phyloP scores from a whole-genome alignment of 2,329 filamentous ascomycete genomes.

The Aspergillus fischeri region DNA sequence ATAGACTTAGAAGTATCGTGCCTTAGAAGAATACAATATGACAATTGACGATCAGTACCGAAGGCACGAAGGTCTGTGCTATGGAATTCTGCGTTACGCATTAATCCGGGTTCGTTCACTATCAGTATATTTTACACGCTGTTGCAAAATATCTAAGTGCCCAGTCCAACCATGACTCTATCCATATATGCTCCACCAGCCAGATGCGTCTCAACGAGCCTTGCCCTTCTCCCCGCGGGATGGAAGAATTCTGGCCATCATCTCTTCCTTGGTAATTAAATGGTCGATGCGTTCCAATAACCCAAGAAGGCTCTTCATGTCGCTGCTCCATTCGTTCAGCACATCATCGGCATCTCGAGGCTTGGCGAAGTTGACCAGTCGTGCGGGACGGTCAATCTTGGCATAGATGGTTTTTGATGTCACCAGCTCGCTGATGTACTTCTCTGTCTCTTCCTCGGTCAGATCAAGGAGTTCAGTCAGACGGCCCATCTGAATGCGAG shows the following conservation, averaged over 20 bases:
- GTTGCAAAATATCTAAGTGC: slow-evolving; percentile 15
- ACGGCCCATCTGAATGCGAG: slow-evolving; percentile 87
- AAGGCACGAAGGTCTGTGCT: too few species aligned
- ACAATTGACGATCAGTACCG: background rate
- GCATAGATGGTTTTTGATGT: slow-evolving; percentile 97
- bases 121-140: slow-evolving; percentile 30
- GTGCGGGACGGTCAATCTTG: slow-evolving; percentile 91
- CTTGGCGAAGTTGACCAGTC: slow-evolving; percentile 91
- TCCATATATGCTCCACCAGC: slow-evolving; percentile 3
- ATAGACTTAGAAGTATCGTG: background rate
- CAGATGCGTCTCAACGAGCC: slow-evolving; percentile 25
- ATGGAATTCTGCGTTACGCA: background rate
- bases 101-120: slow-evolving; percentile 19
- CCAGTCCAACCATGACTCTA: slow-evolving; percentile 4
- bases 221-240: slow-evolving; percentile 36
- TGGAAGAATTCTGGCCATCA: slow-evolving; percentile 97
- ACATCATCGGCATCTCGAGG: slow-evolving; percentile 92
- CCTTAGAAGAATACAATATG: background rate
- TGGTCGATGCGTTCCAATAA: slow-evolving; percentile 90
- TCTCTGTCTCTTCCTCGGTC: slow-evolving; percentile 93
- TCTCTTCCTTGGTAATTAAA: slow-evolving; percentile 98
- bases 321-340: slow-evolving; percentile 96
- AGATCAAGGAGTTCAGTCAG: slow-evolving; percentile 88
- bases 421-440: slow-evolving; percentile 96
- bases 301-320: slow-evolving; percentile 90